Conservation (phyloP, 768 basidiomycete species). For the Asterophora lycoperdoides region DNA sequence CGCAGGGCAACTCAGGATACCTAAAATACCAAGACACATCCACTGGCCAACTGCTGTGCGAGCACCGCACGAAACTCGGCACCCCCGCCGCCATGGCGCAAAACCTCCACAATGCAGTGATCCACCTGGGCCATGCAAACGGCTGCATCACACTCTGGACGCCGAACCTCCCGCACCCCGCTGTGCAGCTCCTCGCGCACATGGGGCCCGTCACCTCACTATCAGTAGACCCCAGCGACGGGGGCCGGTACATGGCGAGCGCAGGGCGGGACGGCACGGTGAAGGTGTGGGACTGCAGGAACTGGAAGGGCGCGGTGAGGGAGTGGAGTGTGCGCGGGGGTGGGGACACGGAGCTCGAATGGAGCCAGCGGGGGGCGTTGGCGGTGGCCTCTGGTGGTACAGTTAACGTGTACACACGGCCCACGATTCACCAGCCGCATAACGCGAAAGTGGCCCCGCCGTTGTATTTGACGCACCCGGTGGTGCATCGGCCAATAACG, state of each 20-base stretch:
- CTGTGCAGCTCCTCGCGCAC: conserved; percentile 89
- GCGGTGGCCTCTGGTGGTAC: conserved; percentile 79
- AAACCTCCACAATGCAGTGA: conserved; percentile 89
- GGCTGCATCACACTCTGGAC: conserved; percentile 97
- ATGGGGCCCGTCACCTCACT: conserved; percentile 73
- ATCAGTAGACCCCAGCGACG: conserved; percentile 82
- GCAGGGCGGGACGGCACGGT: conserved; percentile 83
- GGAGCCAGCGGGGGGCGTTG: conserved; percentile 82
- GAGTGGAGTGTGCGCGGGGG: conserved; percentile 71
- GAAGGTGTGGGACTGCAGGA: conserved; percentile 96
- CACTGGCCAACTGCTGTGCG: conserved; percentile 79
- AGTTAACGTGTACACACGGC: conserved; percentile 79
- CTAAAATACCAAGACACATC: conserved; percentile 97
- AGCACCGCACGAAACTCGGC: conserved; percentile 89
- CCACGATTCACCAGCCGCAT: conserved; percentile 57
- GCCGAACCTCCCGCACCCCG: conserved; percentile 87
- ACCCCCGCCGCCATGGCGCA: conserved; percentile 83
- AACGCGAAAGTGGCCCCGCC: conserved; percentile 56
- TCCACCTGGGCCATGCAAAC: conserved; percentile 92
- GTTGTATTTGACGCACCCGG: conserved; percentile 83
- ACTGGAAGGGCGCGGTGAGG: conserved; percentile 87
- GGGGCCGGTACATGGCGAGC: conserved; percentile 89
- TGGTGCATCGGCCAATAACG: conserved; percentile 73
- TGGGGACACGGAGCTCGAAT: conserved; percentile 62
- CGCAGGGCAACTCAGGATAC: conserved; percentile 81